A percentile compares a stretch with the other conserved stretches of the same genome.
Conservation (phyloP, 441 rosid genomes). For the Populus hybrid region DNA sequence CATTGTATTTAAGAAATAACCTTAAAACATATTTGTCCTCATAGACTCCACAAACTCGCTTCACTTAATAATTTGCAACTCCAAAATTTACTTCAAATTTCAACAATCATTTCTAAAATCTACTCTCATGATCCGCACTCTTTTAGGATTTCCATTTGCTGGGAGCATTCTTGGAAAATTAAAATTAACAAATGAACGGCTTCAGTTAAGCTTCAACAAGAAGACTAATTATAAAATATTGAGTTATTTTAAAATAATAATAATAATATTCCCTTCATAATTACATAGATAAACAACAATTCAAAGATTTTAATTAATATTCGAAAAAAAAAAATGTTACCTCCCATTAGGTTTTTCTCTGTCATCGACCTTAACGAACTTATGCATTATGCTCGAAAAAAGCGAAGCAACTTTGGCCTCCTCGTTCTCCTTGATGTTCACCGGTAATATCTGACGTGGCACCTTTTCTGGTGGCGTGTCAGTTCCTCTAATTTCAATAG, state of each 20-base stretch:
- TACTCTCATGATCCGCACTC: too few species aligned
- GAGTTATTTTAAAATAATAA: background rate
- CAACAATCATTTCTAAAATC: too few species aligned
- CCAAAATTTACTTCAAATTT: background rate
- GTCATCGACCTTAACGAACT: slow-evolving; percentile 68
- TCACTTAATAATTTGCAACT: background rate
- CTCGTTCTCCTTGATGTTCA: slow-evolving; percentile 29
- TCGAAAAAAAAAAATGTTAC: slow-evolving; percentile 23
- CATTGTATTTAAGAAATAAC: background rate
- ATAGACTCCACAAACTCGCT: background rate
- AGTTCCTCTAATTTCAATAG: slow-evolving; percentile 56
- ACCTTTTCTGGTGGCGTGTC: slow-evolving; percentile 97
- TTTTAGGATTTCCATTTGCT: too few species aligned
- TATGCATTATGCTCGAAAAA: slow-evolving; percentile 84
- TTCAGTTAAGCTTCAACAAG: background rate
- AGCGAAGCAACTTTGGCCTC: slow-evolving; percentile 46
- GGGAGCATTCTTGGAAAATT: too few species aligned
- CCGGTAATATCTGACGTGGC: slow-evolving; percentile 65
- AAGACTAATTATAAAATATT: background rate
- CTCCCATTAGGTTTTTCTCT: slow-evolving; percentile 36
- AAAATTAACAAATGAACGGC: too few species aligned
- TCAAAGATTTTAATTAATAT: background rate
- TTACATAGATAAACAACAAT: background rate
- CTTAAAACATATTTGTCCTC: background rate
- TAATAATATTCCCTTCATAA: background rate